Conservation (phyloP, 1,284 basidiomycete species). For the Trichosporon sp. region DNA sequence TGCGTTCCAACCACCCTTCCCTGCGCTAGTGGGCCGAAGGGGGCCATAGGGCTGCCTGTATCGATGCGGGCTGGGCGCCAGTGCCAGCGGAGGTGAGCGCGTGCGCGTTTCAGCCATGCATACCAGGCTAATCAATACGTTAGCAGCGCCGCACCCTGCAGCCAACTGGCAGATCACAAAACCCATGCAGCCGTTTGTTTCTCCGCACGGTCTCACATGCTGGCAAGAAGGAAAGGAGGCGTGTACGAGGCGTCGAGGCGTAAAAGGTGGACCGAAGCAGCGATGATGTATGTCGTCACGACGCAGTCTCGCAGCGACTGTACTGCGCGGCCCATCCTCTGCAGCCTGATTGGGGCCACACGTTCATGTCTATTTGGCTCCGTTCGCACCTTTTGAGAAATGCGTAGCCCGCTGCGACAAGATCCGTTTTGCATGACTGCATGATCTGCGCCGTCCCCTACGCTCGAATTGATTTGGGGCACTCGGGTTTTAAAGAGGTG, state of each 20-base stretch:
- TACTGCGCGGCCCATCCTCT: background rate
- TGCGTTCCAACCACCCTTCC: background rate
- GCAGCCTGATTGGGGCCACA: background rate
- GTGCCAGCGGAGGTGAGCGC: background rate
- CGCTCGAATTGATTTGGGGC: background rate
- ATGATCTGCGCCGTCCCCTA: background rate
- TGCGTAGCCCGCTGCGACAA: too few species aligned
- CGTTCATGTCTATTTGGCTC: background rate
- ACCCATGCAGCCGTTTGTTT: background rate
- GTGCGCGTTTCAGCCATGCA: constrained; percentile 6
- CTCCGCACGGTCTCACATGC: background rate
- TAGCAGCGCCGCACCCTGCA: background rate
- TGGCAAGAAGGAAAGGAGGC: too few species aligned
- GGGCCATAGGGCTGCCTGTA: background rate
- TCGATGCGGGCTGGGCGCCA: background rate
- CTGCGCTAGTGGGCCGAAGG: constrained; percentile 5
- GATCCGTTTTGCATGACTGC: background rate
- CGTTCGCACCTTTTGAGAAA: too few species aligned
- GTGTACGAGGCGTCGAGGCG: too few species aligned
- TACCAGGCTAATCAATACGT: background rate
- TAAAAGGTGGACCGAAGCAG: too few species aligned
- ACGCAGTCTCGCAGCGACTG: background rate
- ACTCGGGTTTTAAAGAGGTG: background rate
- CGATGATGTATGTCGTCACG: background rate
- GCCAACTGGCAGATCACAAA: constrained; percentile 6